Base-by-base conservation (phyloP, 495 filamentous ascomycete species). In the Aspergillus homomorphus region DNA sequence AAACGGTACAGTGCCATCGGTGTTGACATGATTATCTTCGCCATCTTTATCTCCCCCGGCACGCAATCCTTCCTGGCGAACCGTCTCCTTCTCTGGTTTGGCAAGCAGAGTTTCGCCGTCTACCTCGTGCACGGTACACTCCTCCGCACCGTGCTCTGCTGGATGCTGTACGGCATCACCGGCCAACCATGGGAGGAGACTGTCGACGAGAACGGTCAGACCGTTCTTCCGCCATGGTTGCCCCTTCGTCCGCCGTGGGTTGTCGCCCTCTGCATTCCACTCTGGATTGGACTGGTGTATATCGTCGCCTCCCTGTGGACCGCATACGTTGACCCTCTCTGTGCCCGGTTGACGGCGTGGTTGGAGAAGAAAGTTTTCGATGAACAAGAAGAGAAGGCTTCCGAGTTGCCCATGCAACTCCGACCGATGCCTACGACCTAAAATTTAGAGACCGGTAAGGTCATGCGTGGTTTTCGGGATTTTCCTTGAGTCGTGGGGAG, bases 51-150 rank as follows among this genome's bases (percentile, higher is more conserved):
- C 55, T 86, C 81, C 18, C 82, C 82, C 14, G 70, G 73, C 10
- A 67, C 81, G 6, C 82, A 85, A 52, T 75, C 78, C 19, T 63
- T 83, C 21, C 72, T 89, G 6, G 79, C 82, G 4, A 82, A 77
- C 65, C 75, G 77, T 23, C 70, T 79, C 15, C 74, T 89, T 14
- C 78, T 87, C 51, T 88, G 84, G 84, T 77, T 89, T 18, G 86
- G 86, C 45, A 83, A 82, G 64, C 82, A 86, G 66, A 83, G 80
- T 51, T 89, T 89, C 62, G 85, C 86, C 24, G 82, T 89, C 16
- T 89, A 89, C 60, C 79, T 89, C 5, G 75, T 86, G 4, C 86
- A 89, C 67, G 85, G 85, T 14, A 80, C 81, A 16, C 77, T 88
- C 46, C 75, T 89, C 42, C 82, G 86, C 43, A 80, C 78, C 16